Evolutionary conservation across 1,284 basidiomycete species (phyloP).

Genomic region (Tremellales sp.): DNA sequence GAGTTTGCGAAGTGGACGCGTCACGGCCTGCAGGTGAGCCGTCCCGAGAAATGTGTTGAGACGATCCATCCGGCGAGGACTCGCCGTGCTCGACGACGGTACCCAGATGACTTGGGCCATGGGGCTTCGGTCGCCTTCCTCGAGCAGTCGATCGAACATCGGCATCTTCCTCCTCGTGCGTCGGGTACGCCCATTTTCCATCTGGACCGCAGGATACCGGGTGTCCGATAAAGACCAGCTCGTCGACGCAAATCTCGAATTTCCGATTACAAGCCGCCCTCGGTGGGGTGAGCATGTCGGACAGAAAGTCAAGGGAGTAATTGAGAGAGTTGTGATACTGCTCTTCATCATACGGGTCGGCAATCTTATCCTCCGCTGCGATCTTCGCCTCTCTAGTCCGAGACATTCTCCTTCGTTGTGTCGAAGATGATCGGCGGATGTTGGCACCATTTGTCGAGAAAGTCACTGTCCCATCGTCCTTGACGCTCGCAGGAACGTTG

Average conservation of each 20-base stretch:
- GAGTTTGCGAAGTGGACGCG: neutral
- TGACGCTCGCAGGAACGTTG: neutral
- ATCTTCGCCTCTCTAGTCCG: neutral
- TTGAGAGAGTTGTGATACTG: slow-evolving; percentile 56
- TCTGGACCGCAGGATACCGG: slow-evolving; percentile 78
- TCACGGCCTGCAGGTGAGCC: neutral
- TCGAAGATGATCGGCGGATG: neutral
- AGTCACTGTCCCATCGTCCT: neutral
- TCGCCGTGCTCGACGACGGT: slow-evolving; percentile 20
- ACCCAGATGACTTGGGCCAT: slow-evolving; percentile 10
- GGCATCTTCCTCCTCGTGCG: slow-evolving; percentile 21
- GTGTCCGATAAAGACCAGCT: slow-evolving; percentile 91
- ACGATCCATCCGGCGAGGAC: neutral
- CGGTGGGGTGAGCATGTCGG: slow-evolving; percentile 74
- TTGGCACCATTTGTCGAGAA: neutral
- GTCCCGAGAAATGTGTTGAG: neutral
- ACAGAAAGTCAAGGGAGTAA: slow-evolving; percentile 75
- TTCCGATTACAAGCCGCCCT: slow-evolving; percentile 83
- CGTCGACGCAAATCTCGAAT: slow-evolving; percentile 87
- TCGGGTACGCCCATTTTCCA: slow-evolving; percentile 57
- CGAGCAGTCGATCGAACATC: slow-evolving; percentile 11
- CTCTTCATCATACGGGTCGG: slow-evolving; percentile 12
- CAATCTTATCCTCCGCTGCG: slow-evolving; percentile 2
- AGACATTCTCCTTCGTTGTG: neutral
- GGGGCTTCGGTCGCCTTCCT: slow-evolving; percentile 10